Evolutionary conservation across 495 filamentous ascomycete species (phyloP).

Genomic region (Clavariopsis aquatica): DNA sequence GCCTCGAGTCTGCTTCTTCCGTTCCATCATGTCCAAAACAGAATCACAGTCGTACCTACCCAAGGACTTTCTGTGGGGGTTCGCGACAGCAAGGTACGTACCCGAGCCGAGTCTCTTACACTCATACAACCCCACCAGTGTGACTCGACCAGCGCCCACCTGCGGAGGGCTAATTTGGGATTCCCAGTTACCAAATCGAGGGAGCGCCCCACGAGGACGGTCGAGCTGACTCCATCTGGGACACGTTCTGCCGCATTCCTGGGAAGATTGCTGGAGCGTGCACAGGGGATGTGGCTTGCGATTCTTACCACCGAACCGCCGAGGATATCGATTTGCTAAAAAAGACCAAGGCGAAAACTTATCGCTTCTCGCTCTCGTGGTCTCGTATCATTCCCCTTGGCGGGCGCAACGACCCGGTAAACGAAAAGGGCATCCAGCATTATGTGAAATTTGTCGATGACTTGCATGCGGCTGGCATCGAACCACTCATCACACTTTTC

Average conservation of each 20-base stretch:
- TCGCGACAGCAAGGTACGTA: constrained; percentile 72
- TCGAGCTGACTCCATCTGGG: constrained; percentile 74
- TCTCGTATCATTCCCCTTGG: constrained; percentile 69
- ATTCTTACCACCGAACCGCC: constrained; percentile 71
- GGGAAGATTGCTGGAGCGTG: constrained; percentile 73
- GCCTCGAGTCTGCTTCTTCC: constrained; percentile 2
- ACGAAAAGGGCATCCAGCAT: constrained; percentile 60
- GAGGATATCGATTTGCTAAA: constrained; percentile 76
- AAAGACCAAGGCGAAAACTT: constrained; percentile 61
- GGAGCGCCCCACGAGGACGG: constrained; percentile 67
- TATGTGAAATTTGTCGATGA: constrained; percentile 64
- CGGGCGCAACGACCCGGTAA: constrained; percentile 62
- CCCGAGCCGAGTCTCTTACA: constrained; percentile 21
- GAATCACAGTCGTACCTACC: constrained; percentile 51
- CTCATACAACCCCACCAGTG: constrained; percentile 24
- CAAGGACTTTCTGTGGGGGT: constrained; percentile 79
- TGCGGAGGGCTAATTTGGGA: constrained; percentile 8
- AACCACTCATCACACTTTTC: constrained; percentile 63
- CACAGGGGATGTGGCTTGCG: constrained; percentile 70
- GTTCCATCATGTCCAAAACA: constrained; percentile 28
- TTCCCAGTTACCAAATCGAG: constrained; percentile 71
- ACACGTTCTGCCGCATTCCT: constrained; percentile 70
- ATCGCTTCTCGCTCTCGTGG: constrained; percentile 79
- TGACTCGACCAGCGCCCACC: constrained; percentile 5
- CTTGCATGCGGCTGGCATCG: constrained; percentile 59